These are phyloP conservation scores for Phytophthora citricola DNA, from an alignment of 352 stramenopile species.

Conservation along the genomic window DNA sequence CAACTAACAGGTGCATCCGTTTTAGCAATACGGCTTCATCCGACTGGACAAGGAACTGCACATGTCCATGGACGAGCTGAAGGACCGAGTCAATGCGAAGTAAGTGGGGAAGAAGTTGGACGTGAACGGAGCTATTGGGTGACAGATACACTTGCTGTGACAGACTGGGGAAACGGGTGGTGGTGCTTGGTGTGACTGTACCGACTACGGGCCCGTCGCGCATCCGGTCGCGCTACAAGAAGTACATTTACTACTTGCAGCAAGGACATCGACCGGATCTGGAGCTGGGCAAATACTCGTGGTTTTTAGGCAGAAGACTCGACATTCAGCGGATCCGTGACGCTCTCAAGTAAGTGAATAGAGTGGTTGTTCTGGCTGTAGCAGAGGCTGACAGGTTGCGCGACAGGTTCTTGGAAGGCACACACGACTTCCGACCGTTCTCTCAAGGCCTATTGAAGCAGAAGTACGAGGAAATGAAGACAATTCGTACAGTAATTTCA, in stretches of 20 bases:
- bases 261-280: slow-evolving; percentile 78
- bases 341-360: slow-evolving; percentile 54
- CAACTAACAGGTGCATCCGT: slow-evolving; percentile 25
- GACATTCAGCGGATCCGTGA: slow-evolving; percentile 67
- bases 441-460: slow-evolving; percentile 76
- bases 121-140: background rate
- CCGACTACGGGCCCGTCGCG: slow-evolving; percentile 47
- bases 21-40: slow-evolving; percentile 88
- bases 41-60: slow-evolving; percentile 49
- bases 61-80: slow-evolving; percentile 52
- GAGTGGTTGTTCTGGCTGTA: background rate
- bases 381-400: slow-evolving; percentile 3
- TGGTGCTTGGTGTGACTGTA: slow-evolving; percentile 54
- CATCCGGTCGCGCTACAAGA: slow-evolving; percentile 86
- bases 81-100: slow-evolving; percentile 62
- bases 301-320: slow-evolving; percentile 79
- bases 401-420: slow-evolving; percentile 65
- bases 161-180: slow-evolving; percentile 50
- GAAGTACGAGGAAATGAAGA: slow-evolving; percentile 66
- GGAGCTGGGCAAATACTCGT: slow-evolving; percentile 78
- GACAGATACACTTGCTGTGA: background rate
- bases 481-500: slow-evolving; percentile 72
- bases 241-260: slow-evolving; percentile 92
- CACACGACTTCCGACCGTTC: slow-evolving; percentile 84
- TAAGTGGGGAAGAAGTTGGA: slow-evolving; percentile 19